These are phyloP conservation scores for Echria macrotheca DNA, from an alignment of 495 filamentous ascomycete genomes.

Conservation along the genomic window DNA sequence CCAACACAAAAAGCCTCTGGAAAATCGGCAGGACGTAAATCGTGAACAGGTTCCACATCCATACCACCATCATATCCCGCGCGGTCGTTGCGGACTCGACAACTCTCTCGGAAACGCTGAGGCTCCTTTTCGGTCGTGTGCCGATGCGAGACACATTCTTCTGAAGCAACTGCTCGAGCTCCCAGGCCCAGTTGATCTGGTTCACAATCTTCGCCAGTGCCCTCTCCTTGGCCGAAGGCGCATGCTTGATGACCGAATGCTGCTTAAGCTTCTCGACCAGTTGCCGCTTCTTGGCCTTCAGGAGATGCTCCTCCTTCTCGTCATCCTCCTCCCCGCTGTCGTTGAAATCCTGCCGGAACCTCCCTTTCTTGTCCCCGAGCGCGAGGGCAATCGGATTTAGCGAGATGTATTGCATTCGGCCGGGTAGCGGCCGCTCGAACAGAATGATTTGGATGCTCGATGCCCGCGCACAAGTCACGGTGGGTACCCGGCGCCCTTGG, in stretches of 20 bases:
- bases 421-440: slow-evolving; percentile 80
- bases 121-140: slow-evolving; percentile 68
- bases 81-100: slow-evolving; percentile 87
- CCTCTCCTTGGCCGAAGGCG: slow-evolving; percentile 74
- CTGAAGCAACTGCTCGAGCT: slow-evolving; percentile 75
- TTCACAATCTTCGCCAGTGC: slow-evolving; percentile 78
- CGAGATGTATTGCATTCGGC: slow-evolving; percentile 94
- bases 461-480: slow-evolving; percentile 62
- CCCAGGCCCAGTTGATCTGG: slow-evolving; percentile 94
- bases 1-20: slow-evolving; percentile 64
- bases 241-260: slow-evolving; percentile 75
- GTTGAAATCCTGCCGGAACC: slow-evolving; percentile 22
- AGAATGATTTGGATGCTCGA: slow-evolving; percentile 80
- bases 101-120: slow-evolving; percentile 92
- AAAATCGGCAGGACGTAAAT: slow-evolving; percentile 76
- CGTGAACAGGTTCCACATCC: slow-evolving; percentile 64
- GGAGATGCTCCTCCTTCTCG: slow-evolving; percentile 53
- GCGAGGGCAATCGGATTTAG: slow-evolving; percentile 82
- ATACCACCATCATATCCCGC: slow-evolving; percentile 66
- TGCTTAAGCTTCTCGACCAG: slow-evolving; percentile 86
- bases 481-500: slow-evolving; percentile 53
- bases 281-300: slow-evolving; percentile 47
- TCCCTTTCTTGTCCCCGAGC: slow-evolving; percentile 65
- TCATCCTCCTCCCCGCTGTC: slow-evolving; percentile 56
- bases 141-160: slow-evolving; percentile 82